Percentiles rank a stretch among this genome's conserved stretches.
phyloP scores from a whole-genome alignment of 768 basidiomycete species.

The Cystobasidium tubakii region DNA sequence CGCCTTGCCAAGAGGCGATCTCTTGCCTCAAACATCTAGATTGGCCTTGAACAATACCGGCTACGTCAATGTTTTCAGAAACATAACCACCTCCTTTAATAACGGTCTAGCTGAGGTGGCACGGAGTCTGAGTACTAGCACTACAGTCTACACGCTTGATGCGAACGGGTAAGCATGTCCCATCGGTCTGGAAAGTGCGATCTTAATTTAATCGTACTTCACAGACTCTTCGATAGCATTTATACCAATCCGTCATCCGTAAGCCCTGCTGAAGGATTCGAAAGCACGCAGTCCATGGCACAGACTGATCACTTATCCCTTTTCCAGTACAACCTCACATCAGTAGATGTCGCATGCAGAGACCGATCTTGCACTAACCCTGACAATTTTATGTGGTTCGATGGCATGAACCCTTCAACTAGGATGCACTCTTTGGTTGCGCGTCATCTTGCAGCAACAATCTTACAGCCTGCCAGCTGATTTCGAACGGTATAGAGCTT shows the following conservation, averaged over 20 bases:
- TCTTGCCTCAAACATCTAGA: conserved; percentile 8
- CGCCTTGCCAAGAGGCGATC: conserved; percentile 7
- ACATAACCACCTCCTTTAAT: conserved; percentile 19
- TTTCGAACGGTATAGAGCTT: background rate
- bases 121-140: background rate
- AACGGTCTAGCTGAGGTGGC: conserved; percentile 6
- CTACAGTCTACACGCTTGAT: conserved; percentile 30
- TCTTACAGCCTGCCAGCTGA: conserved; percentile 14
- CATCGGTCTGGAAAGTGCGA: background rate
- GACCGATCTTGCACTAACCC: conserved; percentile 10
- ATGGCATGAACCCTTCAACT: conserved; percentile 21
- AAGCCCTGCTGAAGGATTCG: background rate
- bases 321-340: conserved; percentile 17
- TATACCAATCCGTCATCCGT: background rate
- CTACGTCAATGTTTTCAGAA: conserved; percentile 13
- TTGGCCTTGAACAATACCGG: background rate
- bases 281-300: background rate
- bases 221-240: conserved; percentile 21
- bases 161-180: conserved; percentile 5
- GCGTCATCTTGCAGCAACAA: conserved; percentile 8
- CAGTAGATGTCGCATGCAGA: background rate
- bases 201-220: background rate
- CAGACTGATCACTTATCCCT: background rate
- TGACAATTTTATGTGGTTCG: conserved; percentile 24
- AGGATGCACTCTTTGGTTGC: conserved; percentile 25